Evolutionary conservation across 2,329 filamentous ascomycete species (phyloP).

Genomic region (Pseudopyricularia cyperi): DNA sequence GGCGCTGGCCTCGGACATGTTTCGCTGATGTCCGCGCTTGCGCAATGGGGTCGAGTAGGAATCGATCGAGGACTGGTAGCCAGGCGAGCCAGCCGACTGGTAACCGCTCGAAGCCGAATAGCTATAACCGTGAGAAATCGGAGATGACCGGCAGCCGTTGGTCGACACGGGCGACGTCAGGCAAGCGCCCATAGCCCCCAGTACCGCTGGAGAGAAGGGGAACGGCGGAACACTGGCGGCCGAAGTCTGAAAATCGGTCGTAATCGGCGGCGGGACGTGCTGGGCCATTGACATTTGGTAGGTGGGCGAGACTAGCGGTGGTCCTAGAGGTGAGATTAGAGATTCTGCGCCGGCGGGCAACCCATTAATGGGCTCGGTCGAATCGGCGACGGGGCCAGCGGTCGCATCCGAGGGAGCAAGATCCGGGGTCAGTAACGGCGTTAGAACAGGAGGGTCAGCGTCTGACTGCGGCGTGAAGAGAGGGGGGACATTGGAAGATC

Average conservation of each 20-base stretch:
- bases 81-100: background rate
- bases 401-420: background rate
- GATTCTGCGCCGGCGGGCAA: background rate
- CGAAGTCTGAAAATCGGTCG: background rate
- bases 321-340: background rate
- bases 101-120: background rate
- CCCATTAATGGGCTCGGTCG: background rate
- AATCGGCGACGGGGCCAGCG: background rate
- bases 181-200: background rate
- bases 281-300: background rate
- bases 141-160: background rate
- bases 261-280: background rate
- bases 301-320: background rate
- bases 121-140: background rate
- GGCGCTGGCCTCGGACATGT: conserved; percentile 38
- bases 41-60: background rate
- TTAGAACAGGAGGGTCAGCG: background rate
- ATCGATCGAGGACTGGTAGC: background rate
- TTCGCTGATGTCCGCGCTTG: background rate
- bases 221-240: background rate
- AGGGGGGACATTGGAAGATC: background rate
- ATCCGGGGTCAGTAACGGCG: background rate
- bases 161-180: background rate
- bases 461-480: background rate
- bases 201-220: background rate